phyloP scores from a whole-genome alignment of 441 rosid genomes.

The Populus hybrid region DNA sequence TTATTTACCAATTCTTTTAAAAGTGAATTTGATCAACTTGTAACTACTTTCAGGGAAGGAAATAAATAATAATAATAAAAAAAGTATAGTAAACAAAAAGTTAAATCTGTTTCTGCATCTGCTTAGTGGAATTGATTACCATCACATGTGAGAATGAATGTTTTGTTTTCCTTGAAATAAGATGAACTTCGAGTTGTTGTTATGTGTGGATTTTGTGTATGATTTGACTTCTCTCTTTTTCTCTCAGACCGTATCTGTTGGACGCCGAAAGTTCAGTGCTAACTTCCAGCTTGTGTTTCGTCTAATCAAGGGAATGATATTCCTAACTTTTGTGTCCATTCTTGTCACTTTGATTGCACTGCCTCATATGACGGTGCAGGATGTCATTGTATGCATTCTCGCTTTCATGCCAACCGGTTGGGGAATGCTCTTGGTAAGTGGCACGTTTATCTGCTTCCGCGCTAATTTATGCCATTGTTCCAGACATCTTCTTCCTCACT shows the following conservation, averaged over 20 bases:
- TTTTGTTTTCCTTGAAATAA: not conserved
- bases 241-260: conserved; percentile 89
- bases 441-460: not conserved
- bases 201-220: not conserved
- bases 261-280: conserved; percentile 87
- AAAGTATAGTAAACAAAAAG: too few relatives aligned
- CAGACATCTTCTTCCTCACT: not conserved
- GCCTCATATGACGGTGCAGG: conserved; percentile 79
- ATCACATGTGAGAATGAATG: too few relatives aligned
- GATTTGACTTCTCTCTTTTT: not conserved
- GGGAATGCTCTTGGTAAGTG: conserved; percentile 94
- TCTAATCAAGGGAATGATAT: conserved; percentile 92
- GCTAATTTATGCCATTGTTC: not conserved
- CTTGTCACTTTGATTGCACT: conserved; percentile 77
- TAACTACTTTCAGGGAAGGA: too few relatives aligned
- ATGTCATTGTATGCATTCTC: conserved; percentile 85
- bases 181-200: too few relatives aligned
- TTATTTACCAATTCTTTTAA: too few relatives aligned
- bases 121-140: too few relatives aligned
- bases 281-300: conserved; percentile 94
- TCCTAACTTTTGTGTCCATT: conserved; percentile 74
- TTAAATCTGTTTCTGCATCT: too few relatives aligned
- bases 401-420: conserved; percentile 99
- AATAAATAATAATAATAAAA: too few relatives aligned
- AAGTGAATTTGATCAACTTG: too few relatives aligned